Conservation (phyloP, 176 grass and related monocot genomes). For the Triticum urartu region DNA sequence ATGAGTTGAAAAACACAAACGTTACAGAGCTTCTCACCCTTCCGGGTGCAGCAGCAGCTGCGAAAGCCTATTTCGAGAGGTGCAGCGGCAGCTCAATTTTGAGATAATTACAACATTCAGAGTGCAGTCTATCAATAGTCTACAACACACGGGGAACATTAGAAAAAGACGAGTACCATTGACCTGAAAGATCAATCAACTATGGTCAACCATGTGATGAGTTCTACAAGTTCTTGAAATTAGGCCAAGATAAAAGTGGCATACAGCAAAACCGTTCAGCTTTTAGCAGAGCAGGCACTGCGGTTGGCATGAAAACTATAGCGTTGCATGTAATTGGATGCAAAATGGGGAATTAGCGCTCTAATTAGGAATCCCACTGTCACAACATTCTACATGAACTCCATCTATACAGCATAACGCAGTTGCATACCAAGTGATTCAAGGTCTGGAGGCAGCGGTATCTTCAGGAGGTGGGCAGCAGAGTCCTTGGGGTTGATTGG, state of each 20-base stretch:
- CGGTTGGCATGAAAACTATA: not conserved
- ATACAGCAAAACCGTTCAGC: not conserved
- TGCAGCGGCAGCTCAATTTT: not conserved
- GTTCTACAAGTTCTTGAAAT: not conserved
- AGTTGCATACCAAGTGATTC: not conserved
- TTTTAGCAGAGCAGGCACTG: not conserved
- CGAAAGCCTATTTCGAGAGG: too few species aligned
- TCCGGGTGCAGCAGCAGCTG: too few species aligned
- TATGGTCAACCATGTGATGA: not conserved
- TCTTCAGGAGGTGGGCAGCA: not conserved
- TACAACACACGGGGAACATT: not conserved
- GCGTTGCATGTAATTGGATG: not conserved
- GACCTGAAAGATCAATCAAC: not conserved
- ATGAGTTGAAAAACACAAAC: too few species aligned
- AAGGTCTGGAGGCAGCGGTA: not conserved
- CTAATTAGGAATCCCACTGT: not conserved
- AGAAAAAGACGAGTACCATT: not conserved
- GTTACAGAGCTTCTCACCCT: too few species aligned
- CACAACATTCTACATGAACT: not conserved
- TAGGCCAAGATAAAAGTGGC: not conserved
- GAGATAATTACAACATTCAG: not conserved
- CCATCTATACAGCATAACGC: not conserved
- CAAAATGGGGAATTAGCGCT: not conserved
- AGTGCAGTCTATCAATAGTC: not conserved
- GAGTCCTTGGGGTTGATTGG: not conserved